phyloP scores from a whole-genome alignment of 257 asterid species.

The Solanum gracilifrons region DNA sequence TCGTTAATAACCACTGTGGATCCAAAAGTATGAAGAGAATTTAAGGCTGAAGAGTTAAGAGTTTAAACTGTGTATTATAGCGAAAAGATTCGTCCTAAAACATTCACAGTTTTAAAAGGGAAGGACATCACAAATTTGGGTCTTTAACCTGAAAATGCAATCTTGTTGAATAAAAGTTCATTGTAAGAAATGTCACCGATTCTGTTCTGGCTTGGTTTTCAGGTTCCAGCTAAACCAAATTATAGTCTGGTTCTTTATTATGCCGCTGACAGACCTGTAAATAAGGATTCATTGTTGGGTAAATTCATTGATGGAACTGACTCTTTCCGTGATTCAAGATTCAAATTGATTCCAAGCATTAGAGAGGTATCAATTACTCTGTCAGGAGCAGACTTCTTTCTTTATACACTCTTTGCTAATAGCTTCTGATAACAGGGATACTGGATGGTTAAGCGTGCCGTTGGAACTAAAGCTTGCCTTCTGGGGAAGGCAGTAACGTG shows the following conservation, averaged over 20 bases:
- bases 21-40: background rate
- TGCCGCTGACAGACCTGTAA: slow-evolving; percentile 87
- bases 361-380: slow-evolving; percentile 47
- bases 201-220: slow-evolving; percentile 20
- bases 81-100: background rate
- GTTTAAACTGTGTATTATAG: background rate
- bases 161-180: background rate
- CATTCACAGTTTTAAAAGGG: background rate
- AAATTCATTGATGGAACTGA: slow-evolving; percentile 84
- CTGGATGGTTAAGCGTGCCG: slow-evolving; percentile 99
- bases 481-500: slow-evolving; percentile 96
- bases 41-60: background rate
- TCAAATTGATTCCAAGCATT: slow-evolving; percentile 97
- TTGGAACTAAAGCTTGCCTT: slow-evolving; percentile 95
- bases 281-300: slow-evolving; percentile 63
- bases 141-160: background rate
- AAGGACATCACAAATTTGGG: background rate
- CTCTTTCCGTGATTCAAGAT: slow-evolving; percentile 83
- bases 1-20: background rate
- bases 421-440: slow-evolving; percentile 47
- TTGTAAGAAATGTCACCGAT: background rate
- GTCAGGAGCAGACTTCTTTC: background rate
- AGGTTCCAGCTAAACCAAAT: slow-evolving; percentile 97
- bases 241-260: slow-evolving; percentile 90
- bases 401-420: background rate